Evolutionary conservation across 805 yeast genomes (phyloP), one percentile per base, ranked within the genome.

Genomic region (Wickerhamiella spandovensis): DNA sequence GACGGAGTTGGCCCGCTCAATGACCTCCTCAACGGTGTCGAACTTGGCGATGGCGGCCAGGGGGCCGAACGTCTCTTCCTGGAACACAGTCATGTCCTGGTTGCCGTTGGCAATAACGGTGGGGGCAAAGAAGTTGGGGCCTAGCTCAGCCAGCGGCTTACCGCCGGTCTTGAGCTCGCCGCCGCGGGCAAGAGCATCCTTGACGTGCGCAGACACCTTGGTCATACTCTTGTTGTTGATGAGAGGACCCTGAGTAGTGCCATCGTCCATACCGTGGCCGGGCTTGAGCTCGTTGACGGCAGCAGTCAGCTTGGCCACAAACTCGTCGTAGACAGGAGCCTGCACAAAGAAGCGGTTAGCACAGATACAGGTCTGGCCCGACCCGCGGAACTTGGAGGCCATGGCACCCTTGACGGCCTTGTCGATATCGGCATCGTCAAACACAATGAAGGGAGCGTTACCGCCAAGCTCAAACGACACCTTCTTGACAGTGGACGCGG

Each of bases 41-140:
- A 84, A 84, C 60, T 74, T 76, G 61, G 82, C 75, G 48, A 85
- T 65, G 1, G 87, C 84, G 18, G 84, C 84, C 17, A 84, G 70
- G 2, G 94, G 94, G 2, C 92, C 94, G 63, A 84, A 84, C 2
- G 89, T 83, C 64, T 84, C 94, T 57, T 83, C 88, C n/a, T 64
- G 56, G 56, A 74, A 71, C 32, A 84, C 76, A 42, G 63, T 55
- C 21, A 45, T 43, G 20, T 70, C 71, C 2, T 68, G 62, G 46
- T 79, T 76, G 45, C 78, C 83, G 53, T 77, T 75, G n/a, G 76
- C 71, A 48, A 84, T 62, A 13, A 84, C 72, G 0, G 94, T 84
- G 51, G 84, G 79, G 24, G 77, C 80, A 60, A 73, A 84, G 70
- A 79, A 84, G 59, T 70, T 70, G 43, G 73, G 75, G 5, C 90